phyloP scores from a whole-genome alignment of 2,329 filamentous ascomycete species.

The Talaromyces atroroseus region DNA sequence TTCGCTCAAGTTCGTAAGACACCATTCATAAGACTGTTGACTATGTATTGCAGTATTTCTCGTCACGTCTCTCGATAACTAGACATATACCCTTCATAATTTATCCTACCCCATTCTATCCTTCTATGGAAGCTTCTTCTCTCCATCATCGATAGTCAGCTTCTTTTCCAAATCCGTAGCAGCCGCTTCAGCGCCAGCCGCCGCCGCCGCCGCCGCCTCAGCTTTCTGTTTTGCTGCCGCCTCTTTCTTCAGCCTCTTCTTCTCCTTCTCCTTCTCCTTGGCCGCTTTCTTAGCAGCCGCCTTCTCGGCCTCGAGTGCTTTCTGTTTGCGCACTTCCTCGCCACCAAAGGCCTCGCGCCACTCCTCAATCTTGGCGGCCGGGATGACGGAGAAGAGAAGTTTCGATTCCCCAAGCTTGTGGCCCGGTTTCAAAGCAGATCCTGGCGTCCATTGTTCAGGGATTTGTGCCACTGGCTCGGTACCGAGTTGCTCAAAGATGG shows the following conservation, averaged over 20 bases:
- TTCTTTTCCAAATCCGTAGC: conserved; percentile 1
- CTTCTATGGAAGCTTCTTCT: conserved; percentile 20
- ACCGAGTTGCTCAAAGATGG: conserved; percentile 73
- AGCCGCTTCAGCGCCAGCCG: neutral
- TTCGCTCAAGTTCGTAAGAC: neutral
- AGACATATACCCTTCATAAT: neutral
- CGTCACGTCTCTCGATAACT: neutral
- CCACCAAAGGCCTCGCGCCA: conserved; percentile 74
- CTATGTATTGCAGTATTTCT: too few relatives aligned
- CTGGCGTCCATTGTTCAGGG: conserved; percentile 57
- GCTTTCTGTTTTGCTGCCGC: conserved; percentile 17
- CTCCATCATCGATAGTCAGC: conserved; percentile 3
- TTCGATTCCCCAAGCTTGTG: conserved; percentile 77
- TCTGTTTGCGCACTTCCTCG: conserved; percentile 62
- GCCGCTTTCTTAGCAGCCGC: conserved; percentile 35
- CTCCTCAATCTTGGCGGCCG: conserved; percentile 72
- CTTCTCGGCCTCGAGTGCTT: conserved; percentile 55
- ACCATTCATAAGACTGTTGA: too few relatives aligned
- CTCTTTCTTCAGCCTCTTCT: conserved; percentile 42
- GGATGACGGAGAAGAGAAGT: conserved; percentile 78
- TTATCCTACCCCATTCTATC: neutral
- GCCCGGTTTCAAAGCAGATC: conserved; percentile 54
- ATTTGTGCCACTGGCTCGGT: conserved; percentile 54
- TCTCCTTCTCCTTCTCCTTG: conserved; percentile 41
- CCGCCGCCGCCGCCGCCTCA: conserved; percentile 1